Conservation (phyloP, 179 eudicot genomes). For the Spergularia azorica region DNA sequence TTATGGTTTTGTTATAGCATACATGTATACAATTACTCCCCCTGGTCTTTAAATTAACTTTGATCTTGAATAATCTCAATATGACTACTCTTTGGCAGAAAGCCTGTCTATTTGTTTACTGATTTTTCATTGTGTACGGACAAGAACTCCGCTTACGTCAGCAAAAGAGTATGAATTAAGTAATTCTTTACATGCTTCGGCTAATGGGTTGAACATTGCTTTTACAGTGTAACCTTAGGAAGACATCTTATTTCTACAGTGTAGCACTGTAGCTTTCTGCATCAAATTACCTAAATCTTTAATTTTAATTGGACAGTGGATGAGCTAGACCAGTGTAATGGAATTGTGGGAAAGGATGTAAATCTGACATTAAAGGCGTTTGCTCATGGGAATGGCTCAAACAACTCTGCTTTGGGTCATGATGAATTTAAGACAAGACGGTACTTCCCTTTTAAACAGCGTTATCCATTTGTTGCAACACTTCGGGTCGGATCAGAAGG, state of each 20-base stretch:
- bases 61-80: not conserved
- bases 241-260: not conserved
- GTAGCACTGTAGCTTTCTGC: not conserved
- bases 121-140: no score
- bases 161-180: no score
- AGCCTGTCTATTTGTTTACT: not conserved
- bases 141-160: not conserved
- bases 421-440: conserved; percentile 49
- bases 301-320: conserved; percentile 56
- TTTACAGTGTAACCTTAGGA: not conserved
- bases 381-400: conserved; percentile 43
- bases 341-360: conserved; percentile 68
- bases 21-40: not conserved
- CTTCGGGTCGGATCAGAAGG: conserved; percentile 90
- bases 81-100: no score
- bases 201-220: not conserved
- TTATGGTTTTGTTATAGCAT: not conserved
- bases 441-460: conserved; percentile 84
- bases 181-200: not conserved
- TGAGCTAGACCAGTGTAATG: conserved; percentile 83
- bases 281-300: conserved; percentile 6
- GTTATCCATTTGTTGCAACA: conserved; percentile 86
- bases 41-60: not conserved
- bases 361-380: conserved; percentile 39
- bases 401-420: conserved; percentile 32